Base-by-base conservation (phyloP, 75 land plant genomes). In the Pinus tabuliformis region DNA sequence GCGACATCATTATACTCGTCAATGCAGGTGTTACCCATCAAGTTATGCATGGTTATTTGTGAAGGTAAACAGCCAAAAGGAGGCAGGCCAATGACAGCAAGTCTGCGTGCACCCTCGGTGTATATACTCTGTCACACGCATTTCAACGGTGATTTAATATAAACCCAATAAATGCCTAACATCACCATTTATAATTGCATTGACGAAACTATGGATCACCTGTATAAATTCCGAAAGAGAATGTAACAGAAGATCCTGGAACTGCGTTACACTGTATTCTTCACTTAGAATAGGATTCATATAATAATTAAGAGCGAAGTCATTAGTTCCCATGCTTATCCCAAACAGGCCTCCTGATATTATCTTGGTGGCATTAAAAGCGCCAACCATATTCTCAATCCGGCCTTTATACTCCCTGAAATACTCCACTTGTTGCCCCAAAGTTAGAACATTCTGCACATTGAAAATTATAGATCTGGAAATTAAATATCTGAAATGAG, bases 241-340 rank as follows among this genome's bases (percentile, higher is more conserved):
- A 64, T 76, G 70, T 22, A 91, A 24, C 68, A 95, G 87, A 28
- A 88, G 37, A 24, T 81, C 84, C 4, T 81, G 72, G 85, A 81
- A 95, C 74, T 85, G 71, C 70, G 81, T 89, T 5, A 78, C 37
- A 0, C 83, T 76, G 73, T 86, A 87, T 26, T 18, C 3, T 24
- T 80, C 71, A 70, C 80, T 75, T 28, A 89, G 83, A 1, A 78
- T 58, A 52, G 96, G 96, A 78, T 91, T 87, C 45, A 91, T 45
- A 84, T 87, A 95, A 85, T 93, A 95, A 60, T 89, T 91, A 84
- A 91, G 89, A 8, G 88, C 72, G 56, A 84, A 95, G 70, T 95
- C 98, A 74, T 92, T 85, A 64, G 79, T 75, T 9, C 96, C 96
- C 12, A 88, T 83, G 84, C 92, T 88, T 22, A 96, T 36, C 7